A percentile compares a stretch with the other conserved stretches of the same genome.
These are phyloP conservation scores for Leccinum truebloodii DNA, from an alignment of 768 basidiomycete genomes.

Conservation along the genomic window DNA sequence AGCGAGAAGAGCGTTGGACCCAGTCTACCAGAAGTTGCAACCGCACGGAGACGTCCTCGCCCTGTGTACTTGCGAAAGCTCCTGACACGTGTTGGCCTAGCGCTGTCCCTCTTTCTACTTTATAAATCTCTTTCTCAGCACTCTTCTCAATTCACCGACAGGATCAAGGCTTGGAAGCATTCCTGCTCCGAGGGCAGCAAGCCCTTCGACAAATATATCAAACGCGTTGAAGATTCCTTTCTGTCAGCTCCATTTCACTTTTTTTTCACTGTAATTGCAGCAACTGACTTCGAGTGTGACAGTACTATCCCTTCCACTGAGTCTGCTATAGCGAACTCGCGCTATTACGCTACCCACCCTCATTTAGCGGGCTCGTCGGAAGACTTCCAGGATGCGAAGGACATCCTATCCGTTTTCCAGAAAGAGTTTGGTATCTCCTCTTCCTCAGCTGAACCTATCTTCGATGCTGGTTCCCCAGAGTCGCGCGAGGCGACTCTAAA, in stretches of 20 bases:
- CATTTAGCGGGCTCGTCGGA: slow-evolving; percentile 69
- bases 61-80: slow-evolving; percentile 5
- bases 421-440: slow-evolving; percentile 54
- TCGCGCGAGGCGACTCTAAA: slow-evolving; percentile 69
- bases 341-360: slow-evolving; percentile 62
- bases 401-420: slow-evolving; percentile 69
- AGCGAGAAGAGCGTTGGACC: slow-evolving; percentile 8
- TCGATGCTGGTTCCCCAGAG: slow-evolving; percentile 63
- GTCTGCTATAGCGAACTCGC: slow-evolving; percentile 59
- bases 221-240: slow-evolving; percentile 32
- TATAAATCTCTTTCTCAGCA: slow-evolving; percentile 4
- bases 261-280: background rate
- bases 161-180: slow-evolving; percentile 11
- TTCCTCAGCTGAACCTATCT: slow-evolving; percentile 52
- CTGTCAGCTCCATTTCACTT: slow-evolving; percentile 31
- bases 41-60: background rate
- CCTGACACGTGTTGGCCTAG: slow-evolving; percentile 7
- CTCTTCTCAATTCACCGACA: slow-evolving; percentile 1
- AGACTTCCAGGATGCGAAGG: slow-evolving; percentile 64
- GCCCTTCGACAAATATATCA: slow-evolving; percentile 17
- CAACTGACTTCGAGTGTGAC: background rate
- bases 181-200: slow-evolving; percentile 4
- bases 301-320: slow-evolving; percentile 58
- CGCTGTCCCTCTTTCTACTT: slow-evolving; percentile 13
- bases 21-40: slow-evolving; percentile 14